Base-by-base conservation (phyloP, 257 asterid species). In the Solanum infundibuliforme region DNA sequence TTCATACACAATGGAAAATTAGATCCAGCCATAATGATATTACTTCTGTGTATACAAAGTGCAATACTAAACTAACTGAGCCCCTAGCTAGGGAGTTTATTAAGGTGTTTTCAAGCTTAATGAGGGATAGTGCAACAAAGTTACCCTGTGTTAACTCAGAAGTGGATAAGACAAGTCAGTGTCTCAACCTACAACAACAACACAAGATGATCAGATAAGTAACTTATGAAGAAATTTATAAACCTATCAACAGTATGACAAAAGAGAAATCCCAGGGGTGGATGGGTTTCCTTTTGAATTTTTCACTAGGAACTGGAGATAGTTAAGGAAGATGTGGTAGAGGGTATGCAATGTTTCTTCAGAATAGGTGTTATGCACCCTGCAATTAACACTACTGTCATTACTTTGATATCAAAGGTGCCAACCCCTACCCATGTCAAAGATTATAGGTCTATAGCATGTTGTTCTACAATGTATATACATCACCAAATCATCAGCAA, bases 121-220 rank as follows among this genome's bases (percentile, higher is more conserved):
- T 48, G 60, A 0, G 60, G 23, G 60, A 48, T 7, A 52, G 7
- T 52, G 62, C 3, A 5, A 16, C 9, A 0, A 0, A 52, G 23
- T 16, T 52, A 52, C 62, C 62, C 8, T 52, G 1, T 52, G 62
- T 52, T 52, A 52, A 16, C 8, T 16, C 9, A 52, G 0, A 52
- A 52, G 23, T 52, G 23, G 62, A 2, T 2, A 52, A 52, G 62
- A 16, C 23, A 52, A 0, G 62, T 16, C 62, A 52, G 62, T 52
- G 23, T 52, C 23, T 52, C 62, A 52, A 52, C 21, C 8, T 16
- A 52, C 8, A 52, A 14, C 62, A 52, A 52, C 62, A 52, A 52
- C 1, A 52, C 20, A 14, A 52, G 62, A 6, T 16, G 62, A 52
- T 14, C 8, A 16, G 62, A 5, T 14, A 16, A 14, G 3, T 52